Evolutionary conservation across 2,329 filamentous ascomycete species (phyloP), one percentile per base, ranked within the genome.

Genomic region (Blastomyces silverae): DNA sequence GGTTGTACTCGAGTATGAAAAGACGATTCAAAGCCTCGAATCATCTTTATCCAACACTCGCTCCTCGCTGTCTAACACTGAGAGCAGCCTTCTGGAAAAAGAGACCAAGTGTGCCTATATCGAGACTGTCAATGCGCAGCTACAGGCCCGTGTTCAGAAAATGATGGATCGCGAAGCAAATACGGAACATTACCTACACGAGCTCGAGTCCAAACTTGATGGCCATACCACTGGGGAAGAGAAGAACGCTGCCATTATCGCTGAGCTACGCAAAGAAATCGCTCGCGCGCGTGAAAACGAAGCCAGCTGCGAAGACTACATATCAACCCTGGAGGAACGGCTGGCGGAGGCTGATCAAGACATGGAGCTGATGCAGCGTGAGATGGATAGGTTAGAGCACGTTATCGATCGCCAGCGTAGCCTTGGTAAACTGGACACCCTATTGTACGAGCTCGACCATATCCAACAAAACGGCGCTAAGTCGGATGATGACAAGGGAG

Each of bases 301-400:
- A 79, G 85, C 88, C 3, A 89, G 89, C 50, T 92, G 88, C 70
- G 94, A 99, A 75, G 94, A 97, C 69, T 99, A 99, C 76, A 97
- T 99, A 63, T 96, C 93, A 0, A 97, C 92, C 0, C 81, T 99
- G 13, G 94, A 99, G 75, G 94, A 97, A 78, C 89, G 93, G 28
- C 84, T 99, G 10, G 94, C 94, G 0, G 94, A 99, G 77, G 89
- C 93, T 2, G 94, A 99, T 72, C 93, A 97, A 76, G 94, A 99
- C 74, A 87, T 91, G 68, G 94, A 97, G 75, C 81, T 97, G 66
- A 97, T 99, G 93, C 92, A 96, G 75, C 90, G 93, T 46, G 94
- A 99, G 73, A 90, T 99, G 68, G 91, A 97, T 72, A 87, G 93
- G 44, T 82, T 99, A 15, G 94, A 97, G 77, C 91, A 96, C 76